phyloP scores from a whole-genome alignment of 345 rosid species.

The Cochlearia excelsa region DNA sequence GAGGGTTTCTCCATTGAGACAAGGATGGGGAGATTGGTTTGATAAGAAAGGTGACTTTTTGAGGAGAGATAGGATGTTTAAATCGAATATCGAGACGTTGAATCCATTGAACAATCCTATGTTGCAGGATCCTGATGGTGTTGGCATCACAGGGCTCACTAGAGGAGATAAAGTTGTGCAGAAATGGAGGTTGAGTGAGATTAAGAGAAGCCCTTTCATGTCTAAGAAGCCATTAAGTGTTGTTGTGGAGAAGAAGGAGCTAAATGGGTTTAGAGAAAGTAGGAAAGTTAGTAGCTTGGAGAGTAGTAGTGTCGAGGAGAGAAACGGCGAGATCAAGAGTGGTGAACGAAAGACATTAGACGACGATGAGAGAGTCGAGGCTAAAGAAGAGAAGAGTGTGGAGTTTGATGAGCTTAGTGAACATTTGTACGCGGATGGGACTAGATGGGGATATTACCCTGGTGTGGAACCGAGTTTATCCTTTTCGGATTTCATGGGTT shows the following conservation, averaged over 20 bases:
- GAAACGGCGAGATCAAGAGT: conserved; percentile 43
- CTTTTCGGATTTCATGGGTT: conserved; percentile 65
- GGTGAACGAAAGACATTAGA: conserved; percentile 57
- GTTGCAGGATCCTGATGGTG: conserved; percentile 91
- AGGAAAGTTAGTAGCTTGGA: conserved; percentile 26
- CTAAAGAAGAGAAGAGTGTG: conserved; percentile 20
- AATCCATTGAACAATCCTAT: conserved; percentile 79
- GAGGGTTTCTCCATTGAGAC: conserved; percentile 62
- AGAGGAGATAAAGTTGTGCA: conserved; percentile 73
- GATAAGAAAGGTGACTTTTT: conserved; percentile 85
- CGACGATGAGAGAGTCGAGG: conserved; percentile 16
- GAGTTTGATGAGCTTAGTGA: conserved; percentile 43
- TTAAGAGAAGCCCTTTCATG: conserved; percentile 59
- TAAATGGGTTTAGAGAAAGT: conserved; percentile 20
- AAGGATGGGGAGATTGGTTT: conserved; percentile 98
- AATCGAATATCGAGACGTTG: conserved; percentile 66
- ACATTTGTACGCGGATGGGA: conserved; percentile 82
- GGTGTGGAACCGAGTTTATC: conserved; percentile 63
- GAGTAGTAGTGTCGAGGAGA: conserved; percentile 26
- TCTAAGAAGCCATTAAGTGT: conserved; percentile 61
- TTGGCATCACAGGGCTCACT: conserved; percentile 67
- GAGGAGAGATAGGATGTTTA: conserved; percentile 83
- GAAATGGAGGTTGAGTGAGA: conserved; percentile 60
- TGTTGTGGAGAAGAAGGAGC: conserved; percentile 32
- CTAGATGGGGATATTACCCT: conserved; percentile 91